Percentiles rank a stretch among this genome's conserved stretches.
Conservation (phyloP, 2,329 filamentous ascomycete genomes). For the Orbilia blumenaviensis region DNA sequence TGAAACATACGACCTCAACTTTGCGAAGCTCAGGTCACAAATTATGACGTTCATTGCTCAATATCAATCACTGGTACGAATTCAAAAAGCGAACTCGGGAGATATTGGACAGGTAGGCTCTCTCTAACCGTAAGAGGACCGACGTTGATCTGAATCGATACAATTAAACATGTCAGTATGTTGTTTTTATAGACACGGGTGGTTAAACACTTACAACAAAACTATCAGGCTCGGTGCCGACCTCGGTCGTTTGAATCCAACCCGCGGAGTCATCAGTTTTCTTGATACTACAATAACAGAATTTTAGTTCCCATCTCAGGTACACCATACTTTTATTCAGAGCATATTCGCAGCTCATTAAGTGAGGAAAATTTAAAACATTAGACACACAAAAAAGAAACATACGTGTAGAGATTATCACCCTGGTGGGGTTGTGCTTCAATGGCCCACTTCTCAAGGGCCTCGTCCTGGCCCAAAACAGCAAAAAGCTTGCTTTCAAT, state of each 20-base stretch:
- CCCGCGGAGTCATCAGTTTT: neutral
- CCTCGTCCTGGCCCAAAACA: neutral
- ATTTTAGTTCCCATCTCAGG: neutral
- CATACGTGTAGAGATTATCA: constrained; percentile 23
- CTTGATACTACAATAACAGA: neutral
- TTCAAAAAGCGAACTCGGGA: constrained; percentile 13
- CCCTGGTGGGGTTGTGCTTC: constrained; percentile 11
- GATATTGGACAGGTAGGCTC: neutral
- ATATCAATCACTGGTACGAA: neutral
- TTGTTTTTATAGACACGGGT: neutral
- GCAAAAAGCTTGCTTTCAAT: constrained; percentile 6
- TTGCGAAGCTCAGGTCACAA: neutral
- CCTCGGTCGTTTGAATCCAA: neutral
- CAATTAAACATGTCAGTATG: neutral
- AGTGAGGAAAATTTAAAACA: neutral
- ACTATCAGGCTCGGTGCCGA: neutral
- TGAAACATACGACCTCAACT: neutral
- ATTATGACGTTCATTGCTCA: neutral
- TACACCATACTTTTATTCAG: neutral
- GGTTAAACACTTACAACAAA: neutral
- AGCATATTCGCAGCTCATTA: neutral
- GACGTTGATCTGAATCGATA: neutral
- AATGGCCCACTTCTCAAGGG: neutral
- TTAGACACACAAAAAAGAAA: no score
- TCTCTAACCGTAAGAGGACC: neutral